Conservation (phyloP, 495 filamentous ascomycete species). For the Aspergillus sparsus region DNA sequence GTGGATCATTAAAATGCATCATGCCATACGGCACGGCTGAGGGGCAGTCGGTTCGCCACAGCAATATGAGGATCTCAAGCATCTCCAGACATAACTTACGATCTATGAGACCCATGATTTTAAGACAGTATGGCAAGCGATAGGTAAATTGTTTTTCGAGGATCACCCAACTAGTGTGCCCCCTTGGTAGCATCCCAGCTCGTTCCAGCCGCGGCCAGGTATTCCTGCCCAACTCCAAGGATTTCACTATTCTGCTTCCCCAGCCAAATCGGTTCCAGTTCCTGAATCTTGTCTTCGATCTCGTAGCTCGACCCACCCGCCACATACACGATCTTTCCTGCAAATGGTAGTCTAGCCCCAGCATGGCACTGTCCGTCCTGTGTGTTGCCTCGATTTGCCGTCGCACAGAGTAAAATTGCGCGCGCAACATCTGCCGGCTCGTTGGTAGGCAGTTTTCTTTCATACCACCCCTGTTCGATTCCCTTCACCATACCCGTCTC, state of each 20-base stretch:
- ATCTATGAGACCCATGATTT: too few species aligned
- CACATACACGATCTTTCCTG: slow-evolving; percentile 36
- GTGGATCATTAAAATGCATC: neutral
- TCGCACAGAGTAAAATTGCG: slow-evolving; percentile 34
- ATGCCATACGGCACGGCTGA: too few species aligned
- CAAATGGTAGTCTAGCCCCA: slow-evolving; percentile 32
- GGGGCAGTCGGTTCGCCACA: too few species aligned
- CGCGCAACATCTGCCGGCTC: slow-evolving; percentile 34
- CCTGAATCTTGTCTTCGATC: slow-evolving; percentile 38
- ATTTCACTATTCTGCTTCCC: slow-evolving; percentile 33
- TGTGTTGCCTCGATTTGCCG: slow-evolving; percentile 24
- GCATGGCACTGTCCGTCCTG: slow-evolving; percentile 19
- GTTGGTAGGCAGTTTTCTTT: slow-evolving; percentile 32
- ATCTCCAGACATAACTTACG: too few species aligned
- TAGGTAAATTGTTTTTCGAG: too few species aligned
- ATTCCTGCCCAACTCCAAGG: slow-evolving; percentile 19
- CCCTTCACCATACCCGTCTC: slow-evolving; percentile 37
- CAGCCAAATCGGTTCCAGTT: slow-evolving; percentile 35
- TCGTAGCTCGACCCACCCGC: slow-evolving; percentile 38
- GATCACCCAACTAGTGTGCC: too few species aligned
- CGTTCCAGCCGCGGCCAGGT: neutral
- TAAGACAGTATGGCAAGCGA: too few species aligned
- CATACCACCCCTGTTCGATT: slow-evolving; percentile 38
- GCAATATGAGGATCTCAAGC: too few species aligned
- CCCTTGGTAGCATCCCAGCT: neutral